Percentiles rank a stretch among this genome's conserved stretches.
Evolutionary conservation across 257 asterid genomes (phyloP).

Genomic region (Rauvolfia tetraphylla): DNA sequence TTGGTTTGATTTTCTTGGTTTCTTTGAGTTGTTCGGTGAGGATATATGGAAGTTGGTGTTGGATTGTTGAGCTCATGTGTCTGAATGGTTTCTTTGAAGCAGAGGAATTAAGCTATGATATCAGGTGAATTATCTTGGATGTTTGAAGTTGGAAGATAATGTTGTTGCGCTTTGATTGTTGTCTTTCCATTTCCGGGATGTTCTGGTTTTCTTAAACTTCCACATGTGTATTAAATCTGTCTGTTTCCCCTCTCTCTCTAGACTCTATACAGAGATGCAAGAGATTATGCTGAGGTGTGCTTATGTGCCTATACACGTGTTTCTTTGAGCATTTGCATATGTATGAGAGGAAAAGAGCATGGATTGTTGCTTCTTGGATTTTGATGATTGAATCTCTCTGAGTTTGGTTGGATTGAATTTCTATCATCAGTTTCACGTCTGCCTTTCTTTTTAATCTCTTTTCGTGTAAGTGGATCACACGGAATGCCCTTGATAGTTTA

Average conservation of each 20-base stretch:
- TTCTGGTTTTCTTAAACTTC: constrained; percentile 13
- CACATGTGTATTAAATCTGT: background rate
- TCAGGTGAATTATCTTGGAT: constrained; percentile 24
- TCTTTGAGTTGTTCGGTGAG: background rate
- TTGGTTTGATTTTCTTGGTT: constrained; percentile 22
- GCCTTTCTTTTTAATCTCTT: background rate
- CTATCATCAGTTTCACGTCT: background rate
- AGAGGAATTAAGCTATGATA: constrained; percentile 19
- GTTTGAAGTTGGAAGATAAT: constrained; percentile 15
- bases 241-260: background rate
- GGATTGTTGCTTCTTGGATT: background rate
- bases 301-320: background rate
- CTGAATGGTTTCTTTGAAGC: constrained; percentile 25
- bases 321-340: background rate
- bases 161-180: constrained; percentile 28
- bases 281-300: background rate
- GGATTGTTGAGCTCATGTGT: constrained; percentile 21
- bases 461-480: background rate
- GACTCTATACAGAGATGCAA: background rate
- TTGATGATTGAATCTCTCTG: background rate
- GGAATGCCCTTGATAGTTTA: background rate
- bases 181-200: constrained; percentile 18
- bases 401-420: background rate
- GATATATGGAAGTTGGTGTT: constrained; percentile 8
- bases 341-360: background rate